phyloP scores from a whole-genome alignment of 208 protist genomes.

The Tritrichomonas musculus region DNA sequence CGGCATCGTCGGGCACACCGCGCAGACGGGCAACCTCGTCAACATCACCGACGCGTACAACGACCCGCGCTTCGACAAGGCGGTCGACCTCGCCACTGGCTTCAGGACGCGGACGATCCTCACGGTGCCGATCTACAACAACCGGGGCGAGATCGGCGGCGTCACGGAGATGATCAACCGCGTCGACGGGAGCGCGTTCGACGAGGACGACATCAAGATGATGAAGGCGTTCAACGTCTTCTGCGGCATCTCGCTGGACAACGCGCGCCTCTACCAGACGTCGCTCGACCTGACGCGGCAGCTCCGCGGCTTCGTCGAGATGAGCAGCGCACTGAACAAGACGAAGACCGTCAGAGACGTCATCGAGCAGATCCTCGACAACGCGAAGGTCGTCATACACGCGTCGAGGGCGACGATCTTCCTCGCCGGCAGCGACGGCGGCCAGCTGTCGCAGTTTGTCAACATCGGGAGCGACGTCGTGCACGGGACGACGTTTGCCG shows the following conservation, averaged over 20 bases:
- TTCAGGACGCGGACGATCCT: not conserved
- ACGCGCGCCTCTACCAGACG: not conserved
- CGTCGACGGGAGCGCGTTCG: not conserved
- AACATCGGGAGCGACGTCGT: not conserved
- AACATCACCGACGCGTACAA: constrained; percentile 54
- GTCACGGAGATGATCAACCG: constrained; percentile 54
- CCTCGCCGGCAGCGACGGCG: not conserved
- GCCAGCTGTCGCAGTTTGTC: not conserved
- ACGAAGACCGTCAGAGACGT: not conserved
- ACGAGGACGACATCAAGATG: constrained; percentile 35
- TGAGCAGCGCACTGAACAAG: not conserved
- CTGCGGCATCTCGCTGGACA: constrained; percentile 13
- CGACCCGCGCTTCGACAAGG: constrained; percentile 49
- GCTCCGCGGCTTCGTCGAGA: not conserved
- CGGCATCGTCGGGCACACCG: constrained; percentile 42
- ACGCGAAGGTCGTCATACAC: not conserved
- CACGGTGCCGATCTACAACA: constrained; percentile 32
- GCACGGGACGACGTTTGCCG: not conserved
- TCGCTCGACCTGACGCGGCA: not conserved
- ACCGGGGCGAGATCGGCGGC: constrained; percentile 44
- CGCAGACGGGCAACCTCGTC: constrained; percentile 43
- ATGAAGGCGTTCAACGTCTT: constrained; percentile 34
- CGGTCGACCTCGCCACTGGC: not conserved
- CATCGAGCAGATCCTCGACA: not conserved
- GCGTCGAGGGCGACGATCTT: not conserved